Percentiles rank a stretch among this genome's conserved stretches.
phyloP scores from a whole-genome alignment of 1,139 yeast genomes.

The Pichia kudriavzevii region DNA sequence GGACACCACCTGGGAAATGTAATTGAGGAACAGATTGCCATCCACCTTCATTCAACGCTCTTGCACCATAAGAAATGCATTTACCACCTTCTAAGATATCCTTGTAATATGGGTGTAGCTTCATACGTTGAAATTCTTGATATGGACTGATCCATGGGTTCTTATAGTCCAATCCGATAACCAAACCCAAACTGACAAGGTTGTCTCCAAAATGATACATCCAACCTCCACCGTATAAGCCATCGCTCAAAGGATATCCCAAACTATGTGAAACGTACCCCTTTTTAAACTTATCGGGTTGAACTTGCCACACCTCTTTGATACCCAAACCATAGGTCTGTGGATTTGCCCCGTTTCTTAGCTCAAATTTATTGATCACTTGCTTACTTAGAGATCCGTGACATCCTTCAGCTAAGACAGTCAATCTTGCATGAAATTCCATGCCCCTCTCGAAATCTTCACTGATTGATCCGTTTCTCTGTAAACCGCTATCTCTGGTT shows the following conservation, averaged over 20 bases:
- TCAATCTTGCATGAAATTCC: constrained; percentile 87
- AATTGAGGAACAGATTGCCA: constrained; percentile 83
- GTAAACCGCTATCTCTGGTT: constrained; percentile 84
- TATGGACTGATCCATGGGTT: constrained; percentile 95
- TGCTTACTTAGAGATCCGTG: constrained; percentile 88
- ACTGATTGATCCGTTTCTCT: constrained; percentile 67
- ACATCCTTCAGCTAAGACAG: constrained; percentile 93
- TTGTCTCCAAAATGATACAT: constrained; percentile 96
- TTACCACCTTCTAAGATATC: constrained; percentile 77
- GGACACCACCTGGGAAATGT: constrained; percentile 89
- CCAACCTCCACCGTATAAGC: constrained; percentile 92
- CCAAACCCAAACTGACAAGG: constrained; percentile 81
- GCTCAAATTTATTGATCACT: constrained; percentile 56
- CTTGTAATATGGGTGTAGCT: constrained; percentile 81
- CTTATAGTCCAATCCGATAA: constrained; percentile 83
- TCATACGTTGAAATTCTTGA: constrained; percentile 91
- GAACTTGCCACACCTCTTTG: constrained; percentile 97
- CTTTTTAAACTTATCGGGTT: constrained; percentile 66
- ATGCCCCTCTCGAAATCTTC: constrained; percentile 80
- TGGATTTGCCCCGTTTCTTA: constrained; percentile 58
- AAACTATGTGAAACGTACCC: constrained; percentile 84
- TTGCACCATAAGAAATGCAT: constrained; percentile 88
- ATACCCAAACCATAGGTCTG: constrained; percentile 95
- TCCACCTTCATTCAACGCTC: constrained; percentile 96
- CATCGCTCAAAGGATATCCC: constrained; percentile 76